phyloP scores from a whole-genome alignment of 441 rosid species.

The Euphorbia schlechtendalii region DNA sequence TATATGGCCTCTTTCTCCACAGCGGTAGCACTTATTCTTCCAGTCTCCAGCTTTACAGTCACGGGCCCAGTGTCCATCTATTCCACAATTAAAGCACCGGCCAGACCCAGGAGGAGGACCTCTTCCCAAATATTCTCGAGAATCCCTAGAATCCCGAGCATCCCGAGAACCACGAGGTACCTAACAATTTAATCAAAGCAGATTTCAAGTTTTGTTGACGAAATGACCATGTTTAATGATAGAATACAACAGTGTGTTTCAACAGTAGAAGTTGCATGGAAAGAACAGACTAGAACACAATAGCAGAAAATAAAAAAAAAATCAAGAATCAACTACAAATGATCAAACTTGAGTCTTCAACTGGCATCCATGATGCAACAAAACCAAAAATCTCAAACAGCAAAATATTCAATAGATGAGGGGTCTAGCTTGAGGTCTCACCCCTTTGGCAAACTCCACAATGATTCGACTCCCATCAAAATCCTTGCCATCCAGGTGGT shows the following conservation, averaged over 20 bases:
- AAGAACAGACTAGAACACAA: not conserved
- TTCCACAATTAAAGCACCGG: slow-evolving; percentile 79
- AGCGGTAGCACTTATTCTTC: slow-evolving; percentile 77
- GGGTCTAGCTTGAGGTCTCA: slow-evolving; percentile 17
- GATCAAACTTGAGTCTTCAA: not conserved
- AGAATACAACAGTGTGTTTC: no score
- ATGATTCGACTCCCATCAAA: slow-evolving; percentile 70
- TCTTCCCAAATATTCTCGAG: slow-evolving; percentile 45
- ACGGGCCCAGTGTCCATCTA: slow-evolving; percentile 89
- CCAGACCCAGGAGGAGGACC: slow-evolving; percentile 88
- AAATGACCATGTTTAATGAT: not conserved
- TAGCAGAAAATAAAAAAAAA: not conserved
- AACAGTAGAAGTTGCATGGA: not conserved
- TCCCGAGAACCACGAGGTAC: slow-evolving; percentile 58
- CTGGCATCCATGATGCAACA: not conserved
- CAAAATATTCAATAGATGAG: not conserved
- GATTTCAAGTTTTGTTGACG: not conserved
- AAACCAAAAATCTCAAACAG: not conserved
- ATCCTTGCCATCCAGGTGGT: slow-evolving; percentile 56
- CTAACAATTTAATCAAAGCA: slow-evolving; percentile 17
- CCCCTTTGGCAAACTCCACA: slow-evolving; percentile 75
- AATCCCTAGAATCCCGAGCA: no score
- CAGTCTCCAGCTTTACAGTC: slow-evolving; percentile 83
- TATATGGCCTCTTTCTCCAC: slow-evolving; percentile 71
- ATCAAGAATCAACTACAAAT: not conserved